These are phyloP conservation scores for Borovskyia barvae DNA, from an alignment of 208 protist genomes.

Conservation along the genomic window DNA sequence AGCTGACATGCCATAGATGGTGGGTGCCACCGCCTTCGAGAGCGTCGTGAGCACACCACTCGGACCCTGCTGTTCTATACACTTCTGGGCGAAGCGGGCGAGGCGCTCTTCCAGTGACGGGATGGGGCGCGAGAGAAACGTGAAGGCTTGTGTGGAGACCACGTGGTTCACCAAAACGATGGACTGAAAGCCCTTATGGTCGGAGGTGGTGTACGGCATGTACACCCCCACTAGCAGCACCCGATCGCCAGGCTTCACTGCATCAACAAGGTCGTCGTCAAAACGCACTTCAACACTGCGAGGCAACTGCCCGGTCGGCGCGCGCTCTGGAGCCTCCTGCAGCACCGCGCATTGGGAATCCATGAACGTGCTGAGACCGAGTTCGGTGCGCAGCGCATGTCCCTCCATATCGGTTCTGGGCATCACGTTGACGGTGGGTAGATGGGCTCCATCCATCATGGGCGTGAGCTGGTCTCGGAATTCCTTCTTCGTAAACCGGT, in stretches of 20 bases:
- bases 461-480: slow-evolving; percentile 96
- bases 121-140: slow-evolving; percentile 43
- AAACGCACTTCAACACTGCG: slow-evolving; percentile 97
- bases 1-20: slow-evolving; percentile 97
- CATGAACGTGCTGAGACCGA: slow-evolving; percentile 96
- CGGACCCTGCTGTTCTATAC: slow-evolving; percentile 54
- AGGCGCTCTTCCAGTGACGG: slow-evolving; percentile 67
- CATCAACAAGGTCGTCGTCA: slow-evolving; percentile 97
- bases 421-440: slow-evolving; percentile 92
- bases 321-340: slow-evolving; percentile 98
- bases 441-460: slow-evolving; percentile 75
- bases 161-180: slow-evolving; percentile 95
- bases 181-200: slow-evolving; percentile 90
- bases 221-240: slow-evolving; percentile 95
- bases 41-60: slow-evolving; percentile 79
- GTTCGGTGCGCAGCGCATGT: slow-evolving; percentile 96
- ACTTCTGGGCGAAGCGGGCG: slow-evolving; percentile 65
- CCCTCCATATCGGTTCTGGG: slow-evolving; percentile 94
- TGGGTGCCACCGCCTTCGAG: slow-evolving; percentile 95
- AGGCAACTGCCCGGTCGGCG: slow-evolving; percentile 98
- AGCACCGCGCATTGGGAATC: slow-evolving; percentile 96
- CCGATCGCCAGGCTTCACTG: slow-evolving; percentile 96
- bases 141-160: slow-evolving; percentile 54
- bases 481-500: slow-evolving; percentile 80
- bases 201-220: slow-evolving; percentile 86